Conservation (phyloP, 495 filamentous ascomycete genomes). For the Clohesyomyces aquaticus region DNA sequence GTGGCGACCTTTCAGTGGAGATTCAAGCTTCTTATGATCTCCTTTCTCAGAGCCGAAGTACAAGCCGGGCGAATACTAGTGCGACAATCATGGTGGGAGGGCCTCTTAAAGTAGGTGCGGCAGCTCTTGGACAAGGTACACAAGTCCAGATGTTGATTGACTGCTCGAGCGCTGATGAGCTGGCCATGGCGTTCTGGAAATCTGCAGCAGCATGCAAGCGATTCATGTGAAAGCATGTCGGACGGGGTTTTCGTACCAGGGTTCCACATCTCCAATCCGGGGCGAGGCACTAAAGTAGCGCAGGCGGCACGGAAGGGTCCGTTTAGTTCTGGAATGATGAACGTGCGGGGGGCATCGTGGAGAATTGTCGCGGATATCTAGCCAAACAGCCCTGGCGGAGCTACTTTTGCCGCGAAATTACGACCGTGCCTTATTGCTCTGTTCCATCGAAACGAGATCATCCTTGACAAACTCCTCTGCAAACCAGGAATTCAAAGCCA, state of each 20-base stretch:
- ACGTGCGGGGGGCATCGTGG: not conserved
- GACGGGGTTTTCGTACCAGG: not conserved
- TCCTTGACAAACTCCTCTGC: no score
- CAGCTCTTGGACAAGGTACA: no score
- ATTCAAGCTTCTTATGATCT: conserved; percentile 7
- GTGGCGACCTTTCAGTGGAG: not conserved
- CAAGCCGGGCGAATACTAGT: no score
- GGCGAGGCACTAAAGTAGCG: not conserved
- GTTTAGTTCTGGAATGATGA: not conserved
- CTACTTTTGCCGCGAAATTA: not conserved
- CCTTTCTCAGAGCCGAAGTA: not conserved
- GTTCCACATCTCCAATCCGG: not conserved
- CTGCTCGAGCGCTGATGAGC: no score
- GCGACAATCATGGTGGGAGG: no score
- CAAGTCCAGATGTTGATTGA: no score
- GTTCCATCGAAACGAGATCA: not conserved
- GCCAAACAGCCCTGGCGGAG: not conserved
- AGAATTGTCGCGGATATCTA: not conserved
- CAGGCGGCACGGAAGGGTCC: not conserved
- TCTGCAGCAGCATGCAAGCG: no score
- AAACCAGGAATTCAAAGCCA: no score
- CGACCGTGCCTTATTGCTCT: not conserved
- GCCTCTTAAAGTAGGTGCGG: no score
- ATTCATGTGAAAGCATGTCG: not conserved
- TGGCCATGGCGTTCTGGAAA: not conserved